A percentile compares a stretch with the other conserved stretches of the same genome.
Evolutionary conservation across 257 asterid species (phyloP).

Genomic region (Penstemon newberryi): DNA sequence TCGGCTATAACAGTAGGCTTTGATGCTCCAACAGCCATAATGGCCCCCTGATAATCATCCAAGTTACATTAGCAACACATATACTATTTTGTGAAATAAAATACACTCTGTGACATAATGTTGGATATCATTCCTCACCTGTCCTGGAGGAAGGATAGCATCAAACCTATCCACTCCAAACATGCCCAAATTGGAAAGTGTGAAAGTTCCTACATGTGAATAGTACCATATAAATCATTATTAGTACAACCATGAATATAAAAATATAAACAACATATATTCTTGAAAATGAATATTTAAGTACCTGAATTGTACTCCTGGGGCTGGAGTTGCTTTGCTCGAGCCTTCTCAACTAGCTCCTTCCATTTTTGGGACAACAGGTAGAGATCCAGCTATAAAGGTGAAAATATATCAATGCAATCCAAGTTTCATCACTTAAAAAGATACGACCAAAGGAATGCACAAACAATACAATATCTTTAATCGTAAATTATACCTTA

Average conservation of each 20-base stretch:
- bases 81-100: not conserved
- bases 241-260: not conserved
- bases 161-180: constrained; percentile 94
- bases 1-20: constrained; percentile 66
- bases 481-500: constrained; percentile 44
- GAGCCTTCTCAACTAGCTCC: constrained; percentile 82
- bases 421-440: not conserved
- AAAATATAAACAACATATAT: not conserved
- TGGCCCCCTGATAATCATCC: constrained; percentile 70
- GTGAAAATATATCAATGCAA: constrained; percentile 25
- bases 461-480: not conserved
- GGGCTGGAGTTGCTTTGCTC: constrained; percentile 82
- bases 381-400: constrained; percentile 71
- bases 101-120: not conserved
- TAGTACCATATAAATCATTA: constrained; percentile 8
- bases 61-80: constrained; percentile 11
- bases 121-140: constrained; percentile 44
- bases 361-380: constrained; percentile 75
- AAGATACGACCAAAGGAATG: not conserved
- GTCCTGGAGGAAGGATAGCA: constrained; percentile 96
- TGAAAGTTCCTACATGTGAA: constrained; percentile 67
- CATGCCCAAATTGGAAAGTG: constrained; percentile 90
- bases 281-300: not conserved
- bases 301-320: constrained; percentile 76
- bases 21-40: constrained; percentile 96